Base-by-base conservation (phyloP, 257 asterid species). In the Jaltomata sinuosa region DNA sequence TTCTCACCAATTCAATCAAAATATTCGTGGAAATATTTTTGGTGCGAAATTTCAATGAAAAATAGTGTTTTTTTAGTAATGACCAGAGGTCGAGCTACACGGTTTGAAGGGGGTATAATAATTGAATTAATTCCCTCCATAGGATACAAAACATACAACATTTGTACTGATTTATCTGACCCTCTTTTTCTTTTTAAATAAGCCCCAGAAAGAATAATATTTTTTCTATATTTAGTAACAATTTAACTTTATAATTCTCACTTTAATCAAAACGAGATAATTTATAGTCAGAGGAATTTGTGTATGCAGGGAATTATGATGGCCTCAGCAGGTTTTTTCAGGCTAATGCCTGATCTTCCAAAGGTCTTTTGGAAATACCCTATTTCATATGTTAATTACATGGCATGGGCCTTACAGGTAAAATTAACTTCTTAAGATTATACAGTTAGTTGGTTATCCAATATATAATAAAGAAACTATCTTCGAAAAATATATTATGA, bases 251-350 rank as follows among this genome's bases (percentile, higher is more conserved):
- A 14, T 12, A 6, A 29, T 1, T 29, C 11, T 2, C 0, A 6
- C 14, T 0, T 5, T 6, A 29, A 64, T 0, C n/a, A 14, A 22
- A 61, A 25, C 29, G 1, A 64, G 6, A 64, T 62, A 19, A 64
- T 64, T 64, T 29, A 3, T 29, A 9, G 2, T 64, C 6, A 29
- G 2, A 64, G 1, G 36, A 62, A 5, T 34, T 50, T 78, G 54
- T 62, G 25, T 16, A 11, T 86, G 79, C 84, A 96, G 99, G 99
- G 95, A 22, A 88, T 92, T 57, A 92, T 94, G 98, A 96, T 96
- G 98, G 97, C 94, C 6, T 84, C 99, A 18, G 94, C 99, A 6
- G 98, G 99, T 1, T 96, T 91, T 80, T 96, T 96, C 85, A 92
- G 97, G 10, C 84, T 85, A 47, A 74, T 91, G 53, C 88, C 93